Evolutionary conservation across 1,284 basidiomycete species (phyloP).

Genomic region (Ustilago nuda): DNA sequence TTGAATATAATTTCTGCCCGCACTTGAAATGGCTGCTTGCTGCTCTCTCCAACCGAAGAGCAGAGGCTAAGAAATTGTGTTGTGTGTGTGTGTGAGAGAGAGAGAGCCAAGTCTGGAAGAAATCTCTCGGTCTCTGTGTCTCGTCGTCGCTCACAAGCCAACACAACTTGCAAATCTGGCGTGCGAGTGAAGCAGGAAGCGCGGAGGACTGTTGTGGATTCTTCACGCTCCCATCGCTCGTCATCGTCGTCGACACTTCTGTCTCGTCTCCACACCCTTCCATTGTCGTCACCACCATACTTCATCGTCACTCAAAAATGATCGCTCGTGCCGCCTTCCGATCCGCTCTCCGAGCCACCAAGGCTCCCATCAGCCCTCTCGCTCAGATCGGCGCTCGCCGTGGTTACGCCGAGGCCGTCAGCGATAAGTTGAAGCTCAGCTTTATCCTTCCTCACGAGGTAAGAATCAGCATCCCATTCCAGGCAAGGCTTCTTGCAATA

Average conservation of each 20-base stretch:
- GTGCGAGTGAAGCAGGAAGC: slow-evolving; percentile 30
- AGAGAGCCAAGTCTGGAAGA: slow-evolving; percentile 14
- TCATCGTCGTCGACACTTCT: slow-evolving; percentile 6
- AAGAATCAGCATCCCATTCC: slow-evolving; percentile 21
- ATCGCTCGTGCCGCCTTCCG: slow-evolving; percentile 46
- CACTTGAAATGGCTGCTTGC: not conserved
- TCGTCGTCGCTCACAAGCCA: slow-evolving; percentile 7
- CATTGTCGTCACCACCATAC: slow-evolving; percentile 5
- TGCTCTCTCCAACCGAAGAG: not conserved
- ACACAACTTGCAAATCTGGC: slow-evolving; percentile 12
- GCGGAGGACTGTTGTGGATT: not conserved
- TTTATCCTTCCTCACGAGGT: slow-evolving; percentile 63
- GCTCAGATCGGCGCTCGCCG: slow-evolving; percentile 58
- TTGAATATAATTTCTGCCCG: slow-evolving; percentile 15
- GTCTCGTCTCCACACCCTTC: not conserved
- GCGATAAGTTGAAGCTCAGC: slow-evolving; percentile 67
- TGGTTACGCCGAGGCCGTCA: slow-evolving; percentile 68
- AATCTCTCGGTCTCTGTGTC: not conserved
- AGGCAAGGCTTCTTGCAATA: not conserved
- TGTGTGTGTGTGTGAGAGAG: not conserved
- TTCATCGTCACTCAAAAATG: slow-evolving; percentile 18
- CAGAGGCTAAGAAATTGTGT: not conserved
- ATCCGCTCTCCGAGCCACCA: slow-evolving; percentile 43
- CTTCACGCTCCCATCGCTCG: slow-evolving; percentile 12
- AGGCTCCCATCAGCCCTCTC: slow-evolving; percentile 34